phyloP scores from a whole-genome alignment of 345 rosid species.

The Pugionium dolabratum region DNA sequence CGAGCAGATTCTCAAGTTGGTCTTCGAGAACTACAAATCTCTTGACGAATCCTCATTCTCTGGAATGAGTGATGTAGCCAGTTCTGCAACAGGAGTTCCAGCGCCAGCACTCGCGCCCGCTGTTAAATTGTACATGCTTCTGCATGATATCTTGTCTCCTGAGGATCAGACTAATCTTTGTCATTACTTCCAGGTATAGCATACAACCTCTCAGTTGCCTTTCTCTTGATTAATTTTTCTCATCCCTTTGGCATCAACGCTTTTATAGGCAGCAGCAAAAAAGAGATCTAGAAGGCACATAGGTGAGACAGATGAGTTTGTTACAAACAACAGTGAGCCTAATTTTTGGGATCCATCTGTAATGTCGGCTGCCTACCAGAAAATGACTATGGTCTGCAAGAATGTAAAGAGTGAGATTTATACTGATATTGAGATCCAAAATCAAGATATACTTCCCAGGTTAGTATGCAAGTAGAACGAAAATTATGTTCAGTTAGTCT shows the following conservation, averaged over 20 bases:
- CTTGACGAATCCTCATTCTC: conserved; percentile 81
- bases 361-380: conserved; percentile 82
- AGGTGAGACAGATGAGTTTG: conserved; percentile 92
- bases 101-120: conserved; percentile 90
- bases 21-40: conserved; percentile 91
- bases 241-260: conserved; percentile 3
- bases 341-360: conserved; percentile 64
- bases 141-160: conserved; percentile 88
- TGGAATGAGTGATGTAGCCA: conserved; percentile 72
- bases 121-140: conserved; percentile 83
- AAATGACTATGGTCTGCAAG: conserved; percentile 73
- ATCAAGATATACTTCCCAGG: conserved; percentile 92
- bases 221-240: conserved; percentile 26
- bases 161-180: conserved; percentile 85
- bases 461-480: conserved; percentile 31
- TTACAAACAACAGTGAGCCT: conserved; percentile 57
- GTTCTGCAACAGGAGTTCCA: conserved; percentile 78
- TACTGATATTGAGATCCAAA: conserved; percentile 93
- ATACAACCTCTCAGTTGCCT: conserved; percentile 13
- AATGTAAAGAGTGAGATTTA: conserved; percentile 80
- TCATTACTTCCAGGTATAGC: conserved; percentile 84
- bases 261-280: conserved; percentile 72
- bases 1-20: conserved; percentile 86
- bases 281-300: conserved; percentile 86
- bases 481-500: not conserved